These are phyloP conservation scores for Nakaseomyces delphensis DNA, from an alignment of 1,139 yeast genomes.

Conservation along the genomic window DNA sequence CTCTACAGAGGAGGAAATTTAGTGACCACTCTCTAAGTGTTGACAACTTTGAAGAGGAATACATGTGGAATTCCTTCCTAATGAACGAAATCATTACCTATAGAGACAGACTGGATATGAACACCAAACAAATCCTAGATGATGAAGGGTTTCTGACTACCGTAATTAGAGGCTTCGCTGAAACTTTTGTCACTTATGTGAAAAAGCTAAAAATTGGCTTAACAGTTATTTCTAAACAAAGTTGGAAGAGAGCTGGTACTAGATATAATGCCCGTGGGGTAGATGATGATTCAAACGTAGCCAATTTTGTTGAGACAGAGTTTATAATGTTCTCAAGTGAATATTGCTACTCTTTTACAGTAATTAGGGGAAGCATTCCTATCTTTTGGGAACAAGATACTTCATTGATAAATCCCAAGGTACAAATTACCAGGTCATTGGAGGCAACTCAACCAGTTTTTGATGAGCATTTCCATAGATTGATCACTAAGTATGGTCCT, in stretches of 20 bases:
- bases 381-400: slow-evolving; percentile 98
- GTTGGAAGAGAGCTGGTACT: slow-evolving; percentile 96
- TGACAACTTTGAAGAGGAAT: slow-evolving; percentile 66
- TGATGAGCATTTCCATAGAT: slow-evolving; percentile 63
- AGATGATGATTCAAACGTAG: slow-evolving; percentile 90
- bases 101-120: slow-evolving; percentile 58
- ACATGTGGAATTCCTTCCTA: slow-evolving; percentile 95
- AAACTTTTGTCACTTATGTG: slow-evolving; percentile 50
- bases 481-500: slow-evolving; percentile 71
- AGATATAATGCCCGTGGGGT: slow-evolving; percentile 90
- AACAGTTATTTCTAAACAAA: slow-evolving; percentile 82
- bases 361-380: slow-evolving; percentile 91
- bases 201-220: slow-evolving; percentile 47
- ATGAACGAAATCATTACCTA: slow-evolving; percentile 74
- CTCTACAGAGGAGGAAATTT: slow-evolving; percentile 68
- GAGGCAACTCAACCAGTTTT: slow-evolving; percentile 94
- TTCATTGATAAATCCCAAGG: slow-evolving; percentile 67
- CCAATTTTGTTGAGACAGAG: slow-evolving; percentile 94
- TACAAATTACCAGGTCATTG: slow-evolving; percentile 77
- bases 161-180: slow-evolving; percentile 91
- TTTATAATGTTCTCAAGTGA: slow-evolving; percentile 55
- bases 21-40: slow-evolving; percentile 38
- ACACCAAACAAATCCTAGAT: slow-evolving; percentile 54
- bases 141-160: slow-evolving; percentile 76
- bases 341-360: slow-evolving; percentile 65